A percentile compares a stretch with the other conserved stretches of the same genome.
These are phyloP conservation scores for Hypoxylon sp. DNA, from an alignment of 2,329 filamentous ascomycete genomes.

Conservation along the genomic window DNA sequence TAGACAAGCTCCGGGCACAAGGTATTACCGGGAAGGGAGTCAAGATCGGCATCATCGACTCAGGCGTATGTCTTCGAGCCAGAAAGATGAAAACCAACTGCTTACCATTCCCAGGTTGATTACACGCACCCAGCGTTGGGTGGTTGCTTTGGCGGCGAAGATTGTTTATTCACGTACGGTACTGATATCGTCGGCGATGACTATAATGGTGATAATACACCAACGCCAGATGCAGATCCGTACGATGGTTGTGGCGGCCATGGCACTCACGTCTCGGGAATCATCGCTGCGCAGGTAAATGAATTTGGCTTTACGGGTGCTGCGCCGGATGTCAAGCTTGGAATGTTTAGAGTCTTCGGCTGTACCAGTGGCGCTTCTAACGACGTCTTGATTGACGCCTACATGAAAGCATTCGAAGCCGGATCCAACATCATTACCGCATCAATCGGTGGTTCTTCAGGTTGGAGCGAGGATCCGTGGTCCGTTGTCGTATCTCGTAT, in stretches of 20 bases:
- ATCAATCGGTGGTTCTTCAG: constrained; percentile 66
- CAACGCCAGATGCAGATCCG: constrained; percentile 57
- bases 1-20: constrained; percentile 65
- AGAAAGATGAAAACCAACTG: neutral
- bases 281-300: constrained; percentile 71
- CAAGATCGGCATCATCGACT: constrained; percentile 69
- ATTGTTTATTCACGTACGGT: constrained; percentile 71
- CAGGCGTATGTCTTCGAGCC: constrained; percentile 60
- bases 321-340: constrained; percentile 68
- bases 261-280: constrained; percentile 74
- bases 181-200: constrained; percentile 64
- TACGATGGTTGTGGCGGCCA: constrained; percentile 71
- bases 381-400: constrained; percentile 72
- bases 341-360: constrained; percentile 71
- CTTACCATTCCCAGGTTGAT: constrained; percentile 63
- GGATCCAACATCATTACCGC: constrained; percentile 71
- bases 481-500: constrained; percentile 66
- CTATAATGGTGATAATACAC: constrained; percentile 58
- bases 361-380: constrained; percentile 66
- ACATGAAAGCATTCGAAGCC: constrained; percentile 72
- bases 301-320: constrained; percentile 69
- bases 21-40: constrained; percentile 66
- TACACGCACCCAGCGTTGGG: constrained; percentile 75
- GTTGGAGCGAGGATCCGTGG: constrained; percentile 68
- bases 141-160: constrained; percentile 74